A percentile compares a stretch with the other conserved stretches of the same genome.
Evolutionary conservation across 1,284 basidiomycete species (phyloP).

Genomic region (Leccinum pseudoinsigne): DNA sequence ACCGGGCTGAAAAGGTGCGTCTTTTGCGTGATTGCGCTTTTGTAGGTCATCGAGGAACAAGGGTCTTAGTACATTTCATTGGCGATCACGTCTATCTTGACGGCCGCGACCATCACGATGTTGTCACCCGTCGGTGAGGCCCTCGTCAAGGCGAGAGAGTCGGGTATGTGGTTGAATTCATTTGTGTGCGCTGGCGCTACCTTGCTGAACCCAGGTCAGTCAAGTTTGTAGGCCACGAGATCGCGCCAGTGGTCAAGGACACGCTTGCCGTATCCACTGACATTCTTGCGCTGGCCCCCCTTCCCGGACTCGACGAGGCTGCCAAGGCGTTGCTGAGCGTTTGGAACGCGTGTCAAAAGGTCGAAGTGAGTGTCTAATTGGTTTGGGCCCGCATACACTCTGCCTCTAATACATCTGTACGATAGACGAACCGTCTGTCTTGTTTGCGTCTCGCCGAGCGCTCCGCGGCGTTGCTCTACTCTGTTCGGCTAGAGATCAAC

Average conservation of each 20-base stretch:
- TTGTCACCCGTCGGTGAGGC: constrained; percentile 28
- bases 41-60: neutral
- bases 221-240: constrained; percentile 22
- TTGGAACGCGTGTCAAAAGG: constrained; percentile 59
- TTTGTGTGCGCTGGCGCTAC: neutral
- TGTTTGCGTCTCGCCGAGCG: constrained; percentile 53
- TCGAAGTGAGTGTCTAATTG: constrained; percentile 51
- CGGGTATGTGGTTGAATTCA: constrained; percentile 17
- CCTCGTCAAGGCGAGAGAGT: constrained; percentile 22
- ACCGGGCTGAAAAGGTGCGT: constrained; percentile 22
- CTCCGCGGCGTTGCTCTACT: constrained; percentile 49
- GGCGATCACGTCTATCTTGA: constrained; percentile 31
- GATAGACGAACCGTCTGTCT: constrained; percentile 54
- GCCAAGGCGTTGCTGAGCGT: constrained; percentile 55
- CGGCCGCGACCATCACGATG: constrained; percentile 17
- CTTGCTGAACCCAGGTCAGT: constrained; percentile 13
- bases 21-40: neutral
- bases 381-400: neutral
- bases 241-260: constrained; percentile 26
- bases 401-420: neutral
- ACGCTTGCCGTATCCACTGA: constrained; percentile 35
- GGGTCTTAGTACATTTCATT: constrained; percentile 26
- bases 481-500: constrained; percentile 45
- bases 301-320: constrained; percentile 54
- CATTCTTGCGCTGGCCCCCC: constrained; percentile 52